These are phyloP conservation scores for Suillus plorans DNA, from an alignment of 768 basidiomycete genomes.

Conservation along the genomic window DNA sequence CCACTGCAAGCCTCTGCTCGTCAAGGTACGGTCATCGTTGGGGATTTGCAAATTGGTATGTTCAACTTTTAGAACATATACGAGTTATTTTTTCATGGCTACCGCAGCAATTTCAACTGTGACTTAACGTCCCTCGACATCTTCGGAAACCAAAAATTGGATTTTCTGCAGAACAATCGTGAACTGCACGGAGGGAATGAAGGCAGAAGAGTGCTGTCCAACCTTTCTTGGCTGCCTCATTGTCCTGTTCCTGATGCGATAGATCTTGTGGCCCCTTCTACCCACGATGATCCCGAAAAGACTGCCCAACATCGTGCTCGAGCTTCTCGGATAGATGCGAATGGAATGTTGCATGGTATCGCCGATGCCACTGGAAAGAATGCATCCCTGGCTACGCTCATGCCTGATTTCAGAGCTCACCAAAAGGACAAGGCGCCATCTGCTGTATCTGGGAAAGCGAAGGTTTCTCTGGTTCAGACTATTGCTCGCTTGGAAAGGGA, in stretches of 20 bases:
- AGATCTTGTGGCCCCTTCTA: slow-evolving; percentile 66
- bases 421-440: slow-evolving; percentile 82
- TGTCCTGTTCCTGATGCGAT: slow-evolving; percentile 79
- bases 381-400: slow-evolving; percentile 80
- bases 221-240: slow-evolving; percentile 80
- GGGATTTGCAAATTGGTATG: slow-evolving; percentile 98
- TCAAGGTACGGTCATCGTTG: slow-evolving; percentile 94
- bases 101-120: slow-evolving; percentile 88
- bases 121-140: slow-evolving; percentile 91
- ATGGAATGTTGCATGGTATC: slow-evolving; percentile 92
- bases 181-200: slow-evolving; percentile 37
- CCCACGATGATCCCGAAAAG: slow-evolving; percentile 72
- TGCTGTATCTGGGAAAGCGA: slow-evolving; percentile 88
- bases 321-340: slow-evolving; percentile 84
- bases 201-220: slow-evolving; percentile 54
- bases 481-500: slow-evolving; percentile 71
- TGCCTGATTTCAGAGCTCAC: slow-evolving; percentile 72
- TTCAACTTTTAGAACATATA: background rate
- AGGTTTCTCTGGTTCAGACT: slow-evolving; percentile 50
- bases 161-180: slow-evolving; percentile 66
- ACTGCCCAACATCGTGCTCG: slow-evolving; percentile 87
- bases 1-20: slow-evolving; percentile 22
- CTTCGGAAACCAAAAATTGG: slow-evolving; percentile 93
- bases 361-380: slow-evolving; percentile 80
- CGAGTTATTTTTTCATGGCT: slow-evolving; percentile 1